Percentiles rank a stretch among this genome's conserved stretches.
Conservation (phyloP, 2,329 filamentous ascomycete genomes). For the Aspergillus aculeatus region DNA sequence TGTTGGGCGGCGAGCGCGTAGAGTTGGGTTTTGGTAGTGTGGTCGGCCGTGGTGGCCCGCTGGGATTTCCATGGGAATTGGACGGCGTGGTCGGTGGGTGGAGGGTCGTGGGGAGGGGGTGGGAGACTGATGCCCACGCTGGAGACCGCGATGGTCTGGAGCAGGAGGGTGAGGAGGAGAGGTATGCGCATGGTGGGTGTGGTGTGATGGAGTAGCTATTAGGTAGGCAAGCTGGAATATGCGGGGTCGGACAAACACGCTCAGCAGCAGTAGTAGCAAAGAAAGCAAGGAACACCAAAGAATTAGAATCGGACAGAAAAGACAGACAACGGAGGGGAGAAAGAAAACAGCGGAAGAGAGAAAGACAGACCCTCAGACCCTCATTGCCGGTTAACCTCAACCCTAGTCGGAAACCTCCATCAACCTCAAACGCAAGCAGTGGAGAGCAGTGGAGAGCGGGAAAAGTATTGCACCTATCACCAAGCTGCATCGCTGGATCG, state of each 20-base stretch:
- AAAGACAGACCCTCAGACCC: background rate
- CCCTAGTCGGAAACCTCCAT: background rate
- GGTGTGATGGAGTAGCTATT: background rate
- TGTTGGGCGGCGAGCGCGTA: slow-evolving; percentile 1
- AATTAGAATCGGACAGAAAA: too few relatives aligned
- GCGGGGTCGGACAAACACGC: background rate
- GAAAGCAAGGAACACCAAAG: background rate
- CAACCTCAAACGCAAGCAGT: background rate
- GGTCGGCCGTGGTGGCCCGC: slow-evolving; percentile 1
- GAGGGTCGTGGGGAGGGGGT: background rate
- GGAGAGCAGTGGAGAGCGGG: background rate
- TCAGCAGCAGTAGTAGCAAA: background rate
- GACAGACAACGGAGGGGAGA: too few relatives aligned
- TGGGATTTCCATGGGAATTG: background rate
- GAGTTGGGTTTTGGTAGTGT: background rate
- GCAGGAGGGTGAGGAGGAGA: background rate
- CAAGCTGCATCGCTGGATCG: background rate
- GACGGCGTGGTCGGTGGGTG: background rate
- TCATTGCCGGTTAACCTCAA: background rate
- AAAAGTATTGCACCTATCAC: background rate
- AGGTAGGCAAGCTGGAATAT: background rate
- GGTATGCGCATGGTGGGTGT: background rate
- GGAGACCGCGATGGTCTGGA: background rate
- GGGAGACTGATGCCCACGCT: background rate
- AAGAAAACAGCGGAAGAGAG: background rate